These are phyloP conservation scores for Leishmania mexicana DNA, from an alignment of 208 protist species.

Conservation along the genomic window DNA sequence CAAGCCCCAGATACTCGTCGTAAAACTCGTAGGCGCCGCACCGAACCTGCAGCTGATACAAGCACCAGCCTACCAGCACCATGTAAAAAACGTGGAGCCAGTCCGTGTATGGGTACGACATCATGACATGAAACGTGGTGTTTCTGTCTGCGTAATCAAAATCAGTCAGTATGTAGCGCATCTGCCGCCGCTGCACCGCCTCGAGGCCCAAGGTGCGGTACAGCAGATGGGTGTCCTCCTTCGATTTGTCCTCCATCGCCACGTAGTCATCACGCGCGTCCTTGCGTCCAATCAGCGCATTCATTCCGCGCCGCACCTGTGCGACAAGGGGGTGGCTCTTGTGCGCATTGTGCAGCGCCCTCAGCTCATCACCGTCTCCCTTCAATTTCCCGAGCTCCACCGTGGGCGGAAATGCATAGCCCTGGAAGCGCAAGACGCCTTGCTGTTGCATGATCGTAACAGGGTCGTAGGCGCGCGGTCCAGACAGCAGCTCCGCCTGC, in stretches of 20 bases:
- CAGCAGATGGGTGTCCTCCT: slow-evolving; percentile 68
- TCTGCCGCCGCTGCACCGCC: slow-evolving; percentile 81
- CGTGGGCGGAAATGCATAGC: slow-evolving; percentile 86
- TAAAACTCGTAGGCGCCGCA: slow-evolving; percentile 84
- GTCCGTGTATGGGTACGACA: slow-evolving; percentile 91
- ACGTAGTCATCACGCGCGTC: slow-evolving; percentile 56
- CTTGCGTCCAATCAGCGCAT: slow-evolving; percentile 41
- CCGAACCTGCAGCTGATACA: slow-evolving; percentile 78
- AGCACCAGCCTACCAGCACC: slow-evolving; percentile 57
- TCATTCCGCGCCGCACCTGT: slow-evolving; percentile 36
- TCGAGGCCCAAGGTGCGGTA: slow-evolving; percentile 72
- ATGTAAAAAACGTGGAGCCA: slow-evolving; percentile 88
- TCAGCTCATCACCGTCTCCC: slow-evolving; percentile 37
- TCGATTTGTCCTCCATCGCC: slow-evolving; percentile 34
- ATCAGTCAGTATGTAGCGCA: slow-evolving; percentile 87
- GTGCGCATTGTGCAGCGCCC: slow-evolving; percentile 31
- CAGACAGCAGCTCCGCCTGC: slow-evolving; percentile 57
- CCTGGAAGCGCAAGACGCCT: slow-evolving; percentile 80
- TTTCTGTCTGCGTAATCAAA: slow-evolving; percentile 82
- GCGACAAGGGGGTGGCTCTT: slow-evolving; percentile 38
- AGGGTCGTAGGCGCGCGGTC: slow-evolving; percentile 77
- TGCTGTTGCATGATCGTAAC: slow-evolving; percentile 82
- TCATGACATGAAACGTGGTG: slow-evolving; percentile 89
- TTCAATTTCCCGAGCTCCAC: slow-evolving; percentile 79
- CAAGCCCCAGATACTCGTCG: slow-evolving; percentile 87